Conservation (phyloP, 75 land plant genomes). For the Gnetum montanum region DNA sequence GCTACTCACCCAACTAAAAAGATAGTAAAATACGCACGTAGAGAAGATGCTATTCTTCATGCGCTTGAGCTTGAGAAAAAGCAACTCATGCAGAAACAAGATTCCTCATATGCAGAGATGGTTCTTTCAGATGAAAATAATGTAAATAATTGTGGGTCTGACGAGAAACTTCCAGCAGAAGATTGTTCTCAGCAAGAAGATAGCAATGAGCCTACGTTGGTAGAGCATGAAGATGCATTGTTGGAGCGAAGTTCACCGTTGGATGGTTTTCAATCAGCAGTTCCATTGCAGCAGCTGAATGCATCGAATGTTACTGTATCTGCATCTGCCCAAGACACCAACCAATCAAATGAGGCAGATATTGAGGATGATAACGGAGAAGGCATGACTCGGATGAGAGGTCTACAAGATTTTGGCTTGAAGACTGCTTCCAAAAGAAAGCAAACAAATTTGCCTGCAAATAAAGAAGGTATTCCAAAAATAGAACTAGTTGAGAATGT, state of each 20-base stretch:
- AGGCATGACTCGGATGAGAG: slow-evolving; percentile 57
- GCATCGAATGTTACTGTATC: neutral
- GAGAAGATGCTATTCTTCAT: slow-evolving; percentile 83
- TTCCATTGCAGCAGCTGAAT: slow-evolving; percentile 6
- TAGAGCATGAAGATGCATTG: neutral
- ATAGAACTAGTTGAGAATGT: slow-evolving; percentile 17
- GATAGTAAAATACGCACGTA: slow-evolving; percentile 61
- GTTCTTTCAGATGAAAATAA: slow-evolving; percentile 3
- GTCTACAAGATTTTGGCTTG: slow-evolving; percentile 50
- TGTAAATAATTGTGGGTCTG: slow-evolving; percentile 3
- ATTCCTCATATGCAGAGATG: slow-evolving; percentile 3
- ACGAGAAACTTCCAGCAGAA: too few species aligned
- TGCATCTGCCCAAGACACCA: slow-evolving; percentile 1
- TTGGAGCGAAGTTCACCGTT: slow-evolving; percentile 7
- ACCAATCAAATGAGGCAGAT: slow-evolving; percentile 17
- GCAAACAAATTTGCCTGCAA: slow-evolving; percentile 8
- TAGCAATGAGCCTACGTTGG: slow-evolving; percentile 1
- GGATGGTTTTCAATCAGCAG: slow-evolving; percentile 7
- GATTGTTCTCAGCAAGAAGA: slow-evolving; percentile 2
- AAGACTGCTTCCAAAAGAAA: slow-evolving; percentile 12
- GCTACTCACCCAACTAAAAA: slow-evolving; percentile 29
- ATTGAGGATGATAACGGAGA: slow-evolving; percentile 45
- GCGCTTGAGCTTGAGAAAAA: slow-evolving; percentile 64
- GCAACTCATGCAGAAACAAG: slow-evolving; percentile 12
- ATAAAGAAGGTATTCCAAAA: slow-evolving; percentile 9